Conservation (phyloP, 2,329 filamentous ascomycete genomes). For the Colletotrichum musicola region DNA sequence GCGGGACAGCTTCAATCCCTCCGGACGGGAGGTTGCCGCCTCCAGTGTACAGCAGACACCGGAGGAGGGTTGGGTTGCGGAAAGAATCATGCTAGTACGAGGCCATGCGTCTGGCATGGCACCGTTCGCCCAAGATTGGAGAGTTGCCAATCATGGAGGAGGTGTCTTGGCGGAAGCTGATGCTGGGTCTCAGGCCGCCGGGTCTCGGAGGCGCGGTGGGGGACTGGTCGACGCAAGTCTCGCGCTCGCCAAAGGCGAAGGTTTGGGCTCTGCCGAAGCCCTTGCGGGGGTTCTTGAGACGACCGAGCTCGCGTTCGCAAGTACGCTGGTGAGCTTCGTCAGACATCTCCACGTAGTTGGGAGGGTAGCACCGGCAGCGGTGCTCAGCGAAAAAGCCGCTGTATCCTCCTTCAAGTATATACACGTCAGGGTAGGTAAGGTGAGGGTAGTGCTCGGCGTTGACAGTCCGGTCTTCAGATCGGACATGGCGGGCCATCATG, state of each 20-base stretch:
- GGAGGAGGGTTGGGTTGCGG: constrained; percentile 21
- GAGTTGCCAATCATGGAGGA: constrained; percentile 59
- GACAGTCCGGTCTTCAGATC: constrained; percentile 85
- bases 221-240: constrained; percentile 68
- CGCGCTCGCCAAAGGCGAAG: constrained; percentile 90
- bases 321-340: constrained; percentile 91
- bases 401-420: constrained; percentile 97
- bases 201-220: constrained; percentile 62
- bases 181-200: constrained; percentile 51
- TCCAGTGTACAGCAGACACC: constrained; percentile 46
- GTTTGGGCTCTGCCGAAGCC: constrained; percentile 91
- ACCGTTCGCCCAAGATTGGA: constrained; percentile 63
- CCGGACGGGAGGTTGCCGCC: constrained; percentile 36
- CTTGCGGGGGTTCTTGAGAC: constrained; percentile 85
- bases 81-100: constrained; percentile 64
- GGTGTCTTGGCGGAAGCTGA: constrained; percentile 53
- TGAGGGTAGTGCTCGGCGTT: constrained; percentile 90
- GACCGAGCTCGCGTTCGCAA: constrained; percentile 94
- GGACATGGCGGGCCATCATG: constrained; percentile 94
- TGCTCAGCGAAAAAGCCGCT: constrained; percentile 90
- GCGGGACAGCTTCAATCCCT: constrained; percentile 16
- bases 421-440: constrained; percentile 95
- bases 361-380: constrained; percentile 85
- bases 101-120: constrained; percentile 71
- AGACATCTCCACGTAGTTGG: constrained; percentile 97